Evolutionary conservation across 2,329 filamentous ascomycete species (phyloP), one percentile per base, ranked within the genome.

Genomic region (Tolypocladium album): DNA sequence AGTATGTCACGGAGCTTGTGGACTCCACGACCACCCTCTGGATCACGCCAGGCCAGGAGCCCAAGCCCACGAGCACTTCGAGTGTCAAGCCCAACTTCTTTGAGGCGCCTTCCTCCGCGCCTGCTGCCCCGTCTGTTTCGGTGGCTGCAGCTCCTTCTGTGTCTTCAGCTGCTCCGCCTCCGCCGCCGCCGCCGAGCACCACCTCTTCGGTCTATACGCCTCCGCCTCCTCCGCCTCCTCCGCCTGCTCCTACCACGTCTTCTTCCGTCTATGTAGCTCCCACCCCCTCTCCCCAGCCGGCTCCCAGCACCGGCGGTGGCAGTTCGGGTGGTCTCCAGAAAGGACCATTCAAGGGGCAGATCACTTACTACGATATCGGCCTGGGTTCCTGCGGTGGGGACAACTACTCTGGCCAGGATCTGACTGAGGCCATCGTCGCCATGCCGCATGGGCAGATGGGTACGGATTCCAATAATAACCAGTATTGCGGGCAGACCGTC

Each of bases 311-410:
- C 39, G 24, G 58, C 20, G 57, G 64, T 52, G 47, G 43, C 43
- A 24, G 43, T n/a, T 36, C 34, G 7, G 43, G 11, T 15, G 43
- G 43, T 7, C 4, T 20, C 6, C 13, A 39, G 12, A 13, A 39
- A 59, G 67, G 68, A 57, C 61, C 65, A 66, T 72, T 74, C 75
- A 68, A 70, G 0, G 90, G 89, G 62, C 82, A 92, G 57, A 79
- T 90, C 65, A 94, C 90, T 61, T 92, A 84, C 79, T 95, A 89
- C 76, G 75, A 79, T 47, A 77, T 88, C 56, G 90, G 87, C 50
- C 70, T 88, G 11, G 87, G 88, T 61, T 74, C 87, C 27, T 94
- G 90, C 69, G 89, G 89, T 59, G 72, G n/a, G n/a, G n/a, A 71
- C 43, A 81, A 84, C 65, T 86, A 86, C 74, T 70, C 77, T 55